Percentiles rank a stretch among this genome's conserved stretches.
phyloP scores from a whole-genome alignment of 2,329 filamentous ascomycete genomes.

The Diplodia scrobiculata region DNA sequence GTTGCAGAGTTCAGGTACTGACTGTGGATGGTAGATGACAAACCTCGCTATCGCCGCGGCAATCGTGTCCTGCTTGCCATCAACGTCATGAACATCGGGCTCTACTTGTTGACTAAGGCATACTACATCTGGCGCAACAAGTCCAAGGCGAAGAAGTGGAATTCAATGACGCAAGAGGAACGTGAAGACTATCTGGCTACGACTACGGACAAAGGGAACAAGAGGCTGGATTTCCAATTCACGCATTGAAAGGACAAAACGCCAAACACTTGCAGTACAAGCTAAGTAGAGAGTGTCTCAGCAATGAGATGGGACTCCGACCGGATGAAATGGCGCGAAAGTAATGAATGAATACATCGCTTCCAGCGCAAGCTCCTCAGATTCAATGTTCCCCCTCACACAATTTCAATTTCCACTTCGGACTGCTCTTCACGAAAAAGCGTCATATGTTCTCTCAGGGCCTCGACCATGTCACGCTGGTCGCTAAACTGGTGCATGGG shows the following conservation, averaged over 20 bases:
- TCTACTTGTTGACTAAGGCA: conserved; percentile 39
- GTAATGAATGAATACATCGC: background rate
- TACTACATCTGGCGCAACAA: conserved; percentile 42
- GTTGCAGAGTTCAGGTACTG: background rate
- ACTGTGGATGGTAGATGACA: conserved; percentile 31
- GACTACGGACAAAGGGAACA: conserved; percentile 44
- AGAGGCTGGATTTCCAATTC: conserved; percentile 42
- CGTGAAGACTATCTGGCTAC: conserved; percentile 41
- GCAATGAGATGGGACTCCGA: background rate
- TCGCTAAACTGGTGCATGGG: no score
- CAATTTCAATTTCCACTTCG: no score
- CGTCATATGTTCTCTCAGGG: no score
- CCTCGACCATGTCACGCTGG: no score
- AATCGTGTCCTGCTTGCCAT: conserved; percentile 39
- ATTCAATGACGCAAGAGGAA: conserved; percentile 44
- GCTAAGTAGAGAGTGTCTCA: background rate
- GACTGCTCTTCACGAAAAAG: no score
- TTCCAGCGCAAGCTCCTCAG: no score
- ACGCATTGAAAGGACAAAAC: conserved; percentile 34
- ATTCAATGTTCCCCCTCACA: no score
- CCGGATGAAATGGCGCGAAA: background rate
- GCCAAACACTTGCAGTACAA: background rate
- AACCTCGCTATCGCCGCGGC: conserved; percentile 34
- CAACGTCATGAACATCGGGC: conserved; percentile 37
- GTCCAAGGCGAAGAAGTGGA: conserved; percentile 40